Evolutionary conservation across 345 rosid species (phyloP), one percentile per base, ranked within the genome.

Genomic region (Xanthoceras sorbifolium): DNA sequence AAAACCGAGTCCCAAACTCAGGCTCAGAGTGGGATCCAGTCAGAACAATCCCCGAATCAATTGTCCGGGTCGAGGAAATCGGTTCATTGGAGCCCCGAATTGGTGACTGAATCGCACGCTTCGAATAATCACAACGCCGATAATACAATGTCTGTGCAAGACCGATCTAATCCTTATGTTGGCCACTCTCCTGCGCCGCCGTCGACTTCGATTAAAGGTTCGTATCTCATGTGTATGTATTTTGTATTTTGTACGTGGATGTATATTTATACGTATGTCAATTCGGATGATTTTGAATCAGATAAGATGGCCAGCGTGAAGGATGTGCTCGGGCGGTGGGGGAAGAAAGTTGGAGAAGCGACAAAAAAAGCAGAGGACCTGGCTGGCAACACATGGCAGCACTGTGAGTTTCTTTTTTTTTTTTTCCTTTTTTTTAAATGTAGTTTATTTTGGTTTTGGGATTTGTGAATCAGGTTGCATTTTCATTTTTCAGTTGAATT

Each of bases 51-150:
- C 25, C 57, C 69, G 34, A 80, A 75, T 75, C 79, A 68, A 9
- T 34, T 64, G 57, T 80, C 90, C 59, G 84, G 63, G 42, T 83
- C 83, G 76, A 87, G 81, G 85, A 92, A 92, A 75, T 86, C 90
- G 75, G 94, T 90, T 12, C 90, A 79, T 72, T 90, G 97, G 97
- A 90, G 90, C 79, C 89, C 94, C 73, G 90, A 87, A 38, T 82
- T 89, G 90, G 93, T 90, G 4, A 69, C 85, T n/a, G 88, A 81
- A 70, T 81, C 94, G 22, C 87, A 73, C 20, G 79, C 80, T 59
- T 28, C 80, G 77, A 52, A 26, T 23, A 25, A 18, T 65, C 50
- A 23, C 26, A 65, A 25, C 38, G 77, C 73, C 76, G 77, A 80
- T 72, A 60, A 69, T 32, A 26, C 36, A 14, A 71, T 75, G 10